Base-by-base conservation (phyloP, 768 basidiomycete genomes). In the Daedaleopsis nitida region DNA sequence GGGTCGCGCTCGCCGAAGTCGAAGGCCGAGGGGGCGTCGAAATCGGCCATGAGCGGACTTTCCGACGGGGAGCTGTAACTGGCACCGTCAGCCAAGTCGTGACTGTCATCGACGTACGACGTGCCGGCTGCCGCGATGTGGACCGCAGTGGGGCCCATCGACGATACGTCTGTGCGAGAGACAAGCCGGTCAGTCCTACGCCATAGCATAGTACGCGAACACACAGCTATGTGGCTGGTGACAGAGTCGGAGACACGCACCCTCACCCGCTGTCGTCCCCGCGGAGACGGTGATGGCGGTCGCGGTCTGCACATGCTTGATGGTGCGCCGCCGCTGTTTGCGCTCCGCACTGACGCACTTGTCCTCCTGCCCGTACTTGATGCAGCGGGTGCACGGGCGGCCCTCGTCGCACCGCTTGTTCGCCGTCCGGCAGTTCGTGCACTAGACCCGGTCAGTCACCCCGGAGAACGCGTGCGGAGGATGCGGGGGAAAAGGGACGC, bases 371-470 rank as follows among this genome's bases (percentile, higher is more conserved):
- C 55, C 34, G 21, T 23, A 5, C 21, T 47, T 51, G 42, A 61
- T 23, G 50, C 60, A 61, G 13, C 60, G 60, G 21, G 5, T 13
- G 21, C 60, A 61, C 16, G 60, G 60, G 34, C 54, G 60, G 16
- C 35, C 60, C 35, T 61, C 60, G 55, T 61, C 60, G 55, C 60
- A 61, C 23, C 49, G 49, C 55, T 61, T 61, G 32, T 38, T 44
- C 19, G 44, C 50, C 19, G 17, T 49, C 6, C 55, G 55, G 27
- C 60, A 61, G 35, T 61, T 52, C 34, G 60, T 61, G 50, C 60
- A 61, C 60, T 61, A 23, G 19, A 48, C 17, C 38, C 37, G 48
- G 11, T 37, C 14, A 52, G 51, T 52, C 51, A n/a, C 32, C 42
- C 49, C 32, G 24, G 17, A 27, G 13, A 52, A 52, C 35, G 9